Percentiles rank a stretch among this genome's conserved stretches.
phyloP scores from a whole-genome alignment of 495 filamentous ascomycete species.

The Clavariopsis aquatica region DNA sequence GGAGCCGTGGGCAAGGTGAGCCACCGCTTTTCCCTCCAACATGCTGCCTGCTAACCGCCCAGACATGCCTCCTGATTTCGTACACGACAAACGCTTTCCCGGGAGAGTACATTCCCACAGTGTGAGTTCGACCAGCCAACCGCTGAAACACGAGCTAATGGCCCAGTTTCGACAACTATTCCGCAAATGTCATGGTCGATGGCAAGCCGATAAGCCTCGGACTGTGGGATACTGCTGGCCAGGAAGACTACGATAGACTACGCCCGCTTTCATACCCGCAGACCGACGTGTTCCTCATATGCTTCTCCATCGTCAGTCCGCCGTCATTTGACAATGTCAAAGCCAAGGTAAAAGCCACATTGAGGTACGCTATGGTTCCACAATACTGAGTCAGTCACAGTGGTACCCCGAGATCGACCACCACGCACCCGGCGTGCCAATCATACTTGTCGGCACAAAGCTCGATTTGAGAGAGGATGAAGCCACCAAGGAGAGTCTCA shows the following conservation, averaged over 20 bases:
- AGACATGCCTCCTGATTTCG: slow-evolving; percentile 99
- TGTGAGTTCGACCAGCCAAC: slow-evolving; percentile 62
- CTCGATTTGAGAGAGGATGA: slow-evolving; percentile 91
- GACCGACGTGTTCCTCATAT: slow-evolving; percentile 97
- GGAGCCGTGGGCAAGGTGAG: slow-evolving; percentile 96
- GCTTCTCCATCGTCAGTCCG: slow-evolving; percentile 97
- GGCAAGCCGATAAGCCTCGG: slow-evolving; percentile 94
- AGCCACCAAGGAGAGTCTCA: slow-evolving; percentile 72
- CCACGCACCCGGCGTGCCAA: slow-evolving; percentile 91
- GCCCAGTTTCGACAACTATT: slow-evolving; percentile 97
- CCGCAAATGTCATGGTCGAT: slow-evolving; percentile 97
- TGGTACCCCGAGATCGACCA: slow-evolving; percentile 98
- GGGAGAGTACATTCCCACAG: slow-evolving; percentile 98
- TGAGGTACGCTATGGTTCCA: neutral
- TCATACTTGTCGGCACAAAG: slow-evolving; percentile 97
- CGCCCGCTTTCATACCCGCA: slow-evolving; percentile 95
- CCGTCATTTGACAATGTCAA: slow-evolving; percentile 97
- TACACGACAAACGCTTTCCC: slow-evolving; percentile 99
- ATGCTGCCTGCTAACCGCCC: slow-evolving; percentile 10
- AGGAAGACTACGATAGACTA: slow-evolving; percentile 97
- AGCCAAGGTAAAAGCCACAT: slow-evolving; percentile 70
- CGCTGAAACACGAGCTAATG: slow-evolving; percentile 14
- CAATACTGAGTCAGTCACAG: slow-evolving; percentile 48
- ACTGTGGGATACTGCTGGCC: slow-evolving; percentile 97
- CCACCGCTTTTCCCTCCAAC: slow-evolving; percentile 6